Evolutionary conservation across 371 early-diverging fungal species (phyloP).

Genomic region (Apophysomyces ossiformis): DNA sequence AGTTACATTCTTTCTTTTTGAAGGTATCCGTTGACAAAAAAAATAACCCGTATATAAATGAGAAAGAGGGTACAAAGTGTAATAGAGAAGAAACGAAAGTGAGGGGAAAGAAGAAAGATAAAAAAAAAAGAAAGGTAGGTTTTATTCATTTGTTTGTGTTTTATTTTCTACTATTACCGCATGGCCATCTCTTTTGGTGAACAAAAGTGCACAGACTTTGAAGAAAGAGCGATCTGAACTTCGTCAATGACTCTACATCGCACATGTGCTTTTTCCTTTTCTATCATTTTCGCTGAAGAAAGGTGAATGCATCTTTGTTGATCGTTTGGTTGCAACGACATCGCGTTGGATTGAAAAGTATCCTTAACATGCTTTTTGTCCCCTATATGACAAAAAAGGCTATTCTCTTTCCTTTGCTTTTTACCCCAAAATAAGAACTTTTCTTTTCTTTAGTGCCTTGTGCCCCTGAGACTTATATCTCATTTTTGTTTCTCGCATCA

Average conservation of each 20-base stretch:
- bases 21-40: too few species aligned
- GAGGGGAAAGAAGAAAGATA: too few species aligned
- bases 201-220: conserved; percentile 1
- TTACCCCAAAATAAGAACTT: conserved; percentile 1
- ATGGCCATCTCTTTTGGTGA: neutral
- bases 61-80: too few species aligned
- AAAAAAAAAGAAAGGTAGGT: too few species aligned
- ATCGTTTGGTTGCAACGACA: conserved; percentile 5
- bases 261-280: conserved; percentile 5
- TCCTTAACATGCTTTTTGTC: conserved; percentile 1
- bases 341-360: conserved; percentile 4
- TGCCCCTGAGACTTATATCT: conserved; percentile 4
- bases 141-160: too few species aligned
- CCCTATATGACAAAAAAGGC: conserved; percentile 5
- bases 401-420: neutral
- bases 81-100: too few species aligned
- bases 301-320: conserved; percentile 7
- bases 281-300: neutral
- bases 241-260: neutral
- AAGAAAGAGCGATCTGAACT: neutral
- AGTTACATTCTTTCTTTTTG: too few species aligned
- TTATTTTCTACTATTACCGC: neutral
- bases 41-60: too few species aligned
- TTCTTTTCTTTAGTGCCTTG: conserved; percentile 5
- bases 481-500: neutral